phyloP scores from a whole-genome alignment of 2,329 filamentous ascomycete species.

The Amauroascus niger region DNA sequence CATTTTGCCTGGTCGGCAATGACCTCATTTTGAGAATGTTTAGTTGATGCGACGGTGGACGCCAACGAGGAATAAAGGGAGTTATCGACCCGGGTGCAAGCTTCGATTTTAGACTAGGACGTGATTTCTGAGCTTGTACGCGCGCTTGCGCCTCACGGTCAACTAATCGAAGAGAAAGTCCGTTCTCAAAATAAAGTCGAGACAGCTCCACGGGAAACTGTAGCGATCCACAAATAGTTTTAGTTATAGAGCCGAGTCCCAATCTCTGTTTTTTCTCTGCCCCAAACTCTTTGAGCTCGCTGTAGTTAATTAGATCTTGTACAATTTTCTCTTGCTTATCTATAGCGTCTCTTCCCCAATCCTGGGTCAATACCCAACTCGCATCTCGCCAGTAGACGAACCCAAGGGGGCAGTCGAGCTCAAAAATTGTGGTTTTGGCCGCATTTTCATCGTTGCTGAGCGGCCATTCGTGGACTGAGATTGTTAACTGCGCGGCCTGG shows the following conservation, averaged over 20 bases:
- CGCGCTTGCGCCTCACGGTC: not conserved
- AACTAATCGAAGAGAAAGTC: not conserved
- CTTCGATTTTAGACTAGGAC: not conserved
- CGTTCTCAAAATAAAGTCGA: not conserved
- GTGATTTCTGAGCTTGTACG: not conserved
- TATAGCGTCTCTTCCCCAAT: not conserved
- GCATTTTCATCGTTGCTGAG: constrained; percentile 30
- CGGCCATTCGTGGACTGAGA: constrained; percentile 49
- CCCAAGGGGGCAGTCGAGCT: constrained; percentile 37
- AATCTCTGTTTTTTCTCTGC: not conserved
- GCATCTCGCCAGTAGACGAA: constrained; percentile 44
- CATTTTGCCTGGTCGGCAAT: constrained; percentile 44
- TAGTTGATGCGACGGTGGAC: constrained; percentile 13
- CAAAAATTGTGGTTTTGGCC: constrained; percentile 45
- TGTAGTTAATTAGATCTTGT: not conserved
- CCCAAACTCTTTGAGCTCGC: not conserved
- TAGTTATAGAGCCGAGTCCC: constrained; percentile 15
- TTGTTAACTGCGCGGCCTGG: constrained; percentile 34
- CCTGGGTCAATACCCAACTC: constrained; percentile 27
- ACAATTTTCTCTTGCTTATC: not conserved
- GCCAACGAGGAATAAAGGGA: constrained; percentile 22
- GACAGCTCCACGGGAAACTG: not conserved
- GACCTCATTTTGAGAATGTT: constrained; percentile 40
- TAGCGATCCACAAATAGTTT: constrained; percentile 12
- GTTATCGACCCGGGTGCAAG: not conserved